Conservation (phyloP, 345 rosid genomes). For the Reutealis trisperma region DNA sequence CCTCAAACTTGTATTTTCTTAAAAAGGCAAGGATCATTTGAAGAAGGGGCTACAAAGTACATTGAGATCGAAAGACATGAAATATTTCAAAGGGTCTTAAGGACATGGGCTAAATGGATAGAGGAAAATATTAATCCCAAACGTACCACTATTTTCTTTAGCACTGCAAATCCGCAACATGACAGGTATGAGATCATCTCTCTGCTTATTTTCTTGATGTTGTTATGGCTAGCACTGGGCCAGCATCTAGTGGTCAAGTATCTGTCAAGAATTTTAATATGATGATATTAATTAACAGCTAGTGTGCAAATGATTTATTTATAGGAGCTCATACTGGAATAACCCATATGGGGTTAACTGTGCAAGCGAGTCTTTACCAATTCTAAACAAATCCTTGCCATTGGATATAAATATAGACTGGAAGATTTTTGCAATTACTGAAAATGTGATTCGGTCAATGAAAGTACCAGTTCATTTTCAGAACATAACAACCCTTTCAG, state of each 20-base stretch:
- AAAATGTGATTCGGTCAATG: slow-evolving; percentile 10
- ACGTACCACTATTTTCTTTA: slow-evolving; percentile 13
- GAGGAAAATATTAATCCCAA: slow-evolving; percentile 16
- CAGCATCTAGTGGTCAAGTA: too few relatives aligned
- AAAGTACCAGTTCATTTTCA: slow-evolving; percentile 19
- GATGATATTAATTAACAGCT: too few relatives aligned
- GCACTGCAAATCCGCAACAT: slow-evolving; percentile 19
- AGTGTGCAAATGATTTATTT: too few relatives aligned
- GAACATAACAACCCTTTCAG: slow-evolving; percentile 25
- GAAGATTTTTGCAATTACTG: slow-evolving; percentile 9
- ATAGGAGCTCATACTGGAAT: slow-evolving; percentile 27
- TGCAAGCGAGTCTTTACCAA: slow-evolving; percentile 12
- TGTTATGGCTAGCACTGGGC: too few relatives aligned
- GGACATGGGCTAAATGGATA: slow-evolving; percentile 18
- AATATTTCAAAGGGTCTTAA: slow-evolving; percentile 5
- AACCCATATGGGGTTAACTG: slow-evolving; percentile 18
- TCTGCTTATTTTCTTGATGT: too few relatives aligned
- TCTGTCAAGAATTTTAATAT: too few relatives aligned
- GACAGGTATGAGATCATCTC: slow-evolving; percentile 5
- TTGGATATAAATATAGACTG: slow-evolving; percentile 10
- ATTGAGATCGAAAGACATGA: slow-evolving; percentile 12
- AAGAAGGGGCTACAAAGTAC: slow-evolving; percentile 17
- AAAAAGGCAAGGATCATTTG: slow-evolving; percentile 14
- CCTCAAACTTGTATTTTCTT: neutral
- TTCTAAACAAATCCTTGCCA: neutral